A percentile compares a stretch with the other conserved stretches of the same genome.
phyloP scores from a whole-genome alignment of 352 stramenopile species.

The Phytophthora parvispora region DNA sequence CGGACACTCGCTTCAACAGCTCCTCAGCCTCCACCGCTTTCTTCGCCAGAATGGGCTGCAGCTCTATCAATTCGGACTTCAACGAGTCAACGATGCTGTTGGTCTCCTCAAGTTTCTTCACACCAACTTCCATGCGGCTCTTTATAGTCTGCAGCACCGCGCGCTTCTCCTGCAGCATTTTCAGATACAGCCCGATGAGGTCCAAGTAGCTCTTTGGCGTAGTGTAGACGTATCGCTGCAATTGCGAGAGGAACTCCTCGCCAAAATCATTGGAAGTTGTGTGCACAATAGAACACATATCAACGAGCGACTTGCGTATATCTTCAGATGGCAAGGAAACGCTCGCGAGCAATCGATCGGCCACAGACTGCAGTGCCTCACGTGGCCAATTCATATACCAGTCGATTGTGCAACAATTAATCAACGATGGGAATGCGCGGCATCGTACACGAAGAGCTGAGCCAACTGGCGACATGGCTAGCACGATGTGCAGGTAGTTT shows the following conservation, averaged over 20 bases:
- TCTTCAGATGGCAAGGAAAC: slow-evolving; percentile 84
- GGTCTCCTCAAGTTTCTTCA: slow-evolving; percentile 96
- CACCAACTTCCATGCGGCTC: slow-evolving; percentile 92
- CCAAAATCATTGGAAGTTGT: slow-evolving; percentile 92
- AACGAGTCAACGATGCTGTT: slow-evolving; percentile 95
- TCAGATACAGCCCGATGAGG: slow-evolving; percentile 95
- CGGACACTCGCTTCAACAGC: slow-evolving; percentile 93
- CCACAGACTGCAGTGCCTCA: slow-evolving; percentile 93
- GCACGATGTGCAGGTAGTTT: slow-evolving; percentile 95
- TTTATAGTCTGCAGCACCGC: slow-evolving; percentile 86
- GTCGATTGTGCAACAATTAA: slow-evolving; percentile 98
- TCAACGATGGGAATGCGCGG: slow-evolving; percentile 95
- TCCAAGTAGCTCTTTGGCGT: slow-evolving; percentile 98
- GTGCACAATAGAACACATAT: slow-evolving; percentile 95
- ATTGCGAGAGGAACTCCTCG: slow-evolving; percentile 90
- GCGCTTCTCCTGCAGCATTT: slow-evolving; percentile 93
- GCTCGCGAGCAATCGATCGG: slow-evolving; percentile 86
- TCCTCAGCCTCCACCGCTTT: slow-evolving; percentile 94
- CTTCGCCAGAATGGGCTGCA: slow-evolving; percentile 93
- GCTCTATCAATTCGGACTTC: slow-evolving; percentile 91
- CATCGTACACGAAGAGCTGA: slow-evolving; percentile 94
- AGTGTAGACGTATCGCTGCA: slow-evolving; percentile 96
- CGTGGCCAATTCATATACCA: slow-evolving; percentile 97
- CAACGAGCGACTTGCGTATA: slow-evolving; percentile 80
- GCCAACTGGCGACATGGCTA: slow-evolving; percentile 96